phyloP scores from a whole-genome alignment of 148 eudicot species.

The Cornus kousa region DNA sequence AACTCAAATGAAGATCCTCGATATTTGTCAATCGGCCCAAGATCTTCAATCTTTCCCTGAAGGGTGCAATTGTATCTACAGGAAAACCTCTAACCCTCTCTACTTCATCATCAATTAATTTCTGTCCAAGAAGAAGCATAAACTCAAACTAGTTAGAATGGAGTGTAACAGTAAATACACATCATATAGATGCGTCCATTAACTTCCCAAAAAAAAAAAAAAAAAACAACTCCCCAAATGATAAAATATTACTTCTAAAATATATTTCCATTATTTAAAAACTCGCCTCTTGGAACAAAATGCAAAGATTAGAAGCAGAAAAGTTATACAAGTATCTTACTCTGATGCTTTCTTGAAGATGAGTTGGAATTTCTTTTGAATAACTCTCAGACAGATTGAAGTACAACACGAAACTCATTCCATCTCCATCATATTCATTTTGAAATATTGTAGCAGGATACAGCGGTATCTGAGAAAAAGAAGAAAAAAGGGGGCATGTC shows the following conservation, averaged over 20 bases:
- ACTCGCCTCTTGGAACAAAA: neutral
- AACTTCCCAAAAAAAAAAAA: neutral
- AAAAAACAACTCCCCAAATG: neutral
- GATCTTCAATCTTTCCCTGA: conserved; percentile 87
- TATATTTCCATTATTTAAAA: neutral
- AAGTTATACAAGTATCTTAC: conserved; percentile 29
- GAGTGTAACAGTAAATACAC: neutral
- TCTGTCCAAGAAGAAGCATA: conserved; percentile 35
- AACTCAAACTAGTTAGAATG: neutral
- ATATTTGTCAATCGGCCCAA: conserved; percentile 70
- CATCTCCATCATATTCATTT: conserved; percentile 82
- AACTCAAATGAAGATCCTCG: conserved; percentile 65
- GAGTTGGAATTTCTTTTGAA: conserved; percentile 68
- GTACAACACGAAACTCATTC: conserved; percentile 76
- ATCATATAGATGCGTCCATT: neutral
- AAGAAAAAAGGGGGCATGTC: neutral
- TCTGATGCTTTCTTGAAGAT: conserved; percentile 78
- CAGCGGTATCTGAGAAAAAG: conserved; percentile 59
- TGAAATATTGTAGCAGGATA: conserved; percentile 81
- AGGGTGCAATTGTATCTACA: conserved; percentile 56
- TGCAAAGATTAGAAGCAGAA: neutral
- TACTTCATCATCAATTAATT: conserved; percentile 72
- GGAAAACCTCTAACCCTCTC: conserved; percentile 73
- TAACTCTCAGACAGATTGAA: conserved; percentile 77
- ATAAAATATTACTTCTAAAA: neutral